Base-by-base conservation (phyloP, 345 rosid genomes). In the Bruguiera sexangula region DNA sequence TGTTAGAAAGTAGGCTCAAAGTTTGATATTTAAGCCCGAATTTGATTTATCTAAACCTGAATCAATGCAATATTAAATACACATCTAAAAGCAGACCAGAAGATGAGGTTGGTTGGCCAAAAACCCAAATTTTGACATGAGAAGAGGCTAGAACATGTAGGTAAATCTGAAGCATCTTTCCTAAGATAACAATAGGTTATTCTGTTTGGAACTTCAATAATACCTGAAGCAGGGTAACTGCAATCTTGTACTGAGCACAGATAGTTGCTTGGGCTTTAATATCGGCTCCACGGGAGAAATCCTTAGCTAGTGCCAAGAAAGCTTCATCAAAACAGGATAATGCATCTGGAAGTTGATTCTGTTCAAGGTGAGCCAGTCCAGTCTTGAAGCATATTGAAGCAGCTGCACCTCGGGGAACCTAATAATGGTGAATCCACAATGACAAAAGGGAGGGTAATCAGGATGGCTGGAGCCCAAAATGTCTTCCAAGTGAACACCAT, bases 301-400 rank as follows among this genome's bases (percentile, higher is more conserved):
- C 99, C 88, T 92, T 95, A 39, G 99, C 98, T 57, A 92, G 85
- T 62, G 98, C 99, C 57, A 95, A 84, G 83, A 95, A 95, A 71
- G 96, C 98, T 84, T 95, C 97, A 61, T 95, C 92, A 36, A 92
- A 95, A 82, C 98, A 92, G 64, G 98, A 92, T 67, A 95, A 76
- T 50, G 99, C 96, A 85, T 95, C 99, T 13, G 98, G 81, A 66
- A 95, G 99, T 78, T 95, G 99, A 78, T 95, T 95, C 81, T 83
- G 99, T 78, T 95, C 98, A 69, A 95, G 98, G 82, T 92, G 99
- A 66, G 91, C 91, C 73, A 95, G 92, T 66, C 99, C 99, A 68
- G 75, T 85, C 86, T 90, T 95, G 85, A 95, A 95, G 82, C 99
- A 95, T 63, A 86, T 65, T 6, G 99, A 63, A 80, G 99, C 92